These are phyloP conservation scores for Eucommia ulmoides DNA, from an alignment of 257 asterid genomes.

Conservation along the genomic window DNA sequence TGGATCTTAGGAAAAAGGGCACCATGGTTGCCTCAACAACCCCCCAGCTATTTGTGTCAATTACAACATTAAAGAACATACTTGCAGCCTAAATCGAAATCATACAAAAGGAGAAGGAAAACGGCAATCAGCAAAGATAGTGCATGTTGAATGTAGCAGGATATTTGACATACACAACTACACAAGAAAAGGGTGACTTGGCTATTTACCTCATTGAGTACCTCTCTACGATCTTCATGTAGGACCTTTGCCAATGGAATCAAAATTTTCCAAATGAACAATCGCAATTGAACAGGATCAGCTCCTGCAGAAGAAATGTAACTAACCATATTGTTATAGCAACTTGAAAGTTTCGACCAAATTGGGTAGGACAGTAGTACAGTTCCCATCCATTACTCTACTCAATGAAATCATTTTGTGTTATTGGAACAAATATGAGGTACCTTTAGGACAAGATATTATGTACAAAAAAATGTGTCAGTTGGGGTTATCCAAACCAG, in stretches of 20 bases:
- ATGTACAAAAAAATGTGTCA: too few species aligned
- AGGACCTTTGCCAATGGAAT: slow-evolving; percentile 50
- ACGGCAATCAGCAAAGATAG: slow-evolving; percentile 5
- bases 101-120: not conserved
- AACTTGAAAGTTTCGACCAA: too few species aligned
- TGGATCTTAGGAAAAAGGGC: slow-evolving; percentile 63
- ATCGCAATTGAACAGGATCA: slow-evolving; percentile 22
- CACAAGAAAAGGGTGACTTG: too few species aligned
- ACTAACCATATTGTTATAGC: too few species aligned
- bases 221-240: slow-evolving; percentile 34
- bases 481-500: too few species aligned
- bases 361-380: too few species aligned
- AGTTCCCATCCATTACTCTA: too few species aligned
- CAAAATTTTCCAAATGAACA: slow-evolving; percentile 51
- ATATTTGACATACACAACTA: slow-evolving; percentile 3
- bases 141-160: not conserved
- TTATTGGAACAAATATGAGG: too few species aligned
- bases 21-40: slow-evolving; percentile 52
- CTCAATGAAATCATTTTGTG: too few species aligned
- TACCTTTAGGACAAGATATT: too few species aligned
- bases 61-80: slow-evolving; percentile 48
- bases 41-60: slow-evolving; percentile 59
- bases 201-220: slow-evolving; percentile 55
- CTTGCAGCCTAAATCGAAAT: slow-evolving; percentile 43
- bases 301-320: slow-evolving; percentile 33